Base-by-base conservation (phyloP, 345 rosid genomes). In the Erodium maritimum region DNA sequence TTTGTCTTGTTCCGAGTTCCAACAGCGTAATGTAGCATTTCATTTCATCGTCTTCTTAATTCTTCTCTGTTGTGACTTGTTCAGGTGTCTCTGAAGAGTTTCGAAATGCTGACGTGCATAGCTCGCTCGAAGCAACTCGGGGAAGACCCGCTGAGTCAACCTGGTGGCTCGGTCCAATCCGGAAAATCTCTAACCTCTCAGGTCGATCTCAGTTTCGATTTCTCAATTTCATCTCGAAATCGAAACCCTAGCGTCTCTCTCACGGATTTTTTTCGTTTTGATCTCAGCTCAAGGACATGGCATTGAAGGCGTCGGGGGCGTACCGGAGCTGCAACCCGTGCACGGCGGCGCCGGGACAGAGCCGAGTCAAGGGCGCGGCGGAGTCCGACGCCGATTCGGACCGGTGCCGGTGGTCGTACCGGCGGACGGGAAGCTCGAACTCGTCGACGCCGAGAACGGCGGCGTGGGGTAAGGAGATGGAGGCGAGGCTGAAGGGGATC, bases 31-130 rank as follows among this genome's bases (percentile, higher is more conserved):
- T n/a, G n/a, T n/a, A n/a, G n/a, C n/a, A n/a, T n/a, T n/a, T n/a
- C n/a, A n/a, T n/a, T n/a, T n/a, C n/a, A n/a, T n/a, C n/a, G n/a
- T n/a, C n/a, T n/a, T n/a, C n/a, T n/a, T n/a, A n/a, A n/a, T n/a
- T n/a, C n/a, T n/a, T n/a, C n/a, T n/a, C n/a, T n/a, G n/a, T n/a
- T n/a, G n/a, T n/a, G n/a, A n/a, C n/a, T n/a, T n/a, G n/a, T n/a
- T n/a, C n/a, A n/a, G n/a, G n/a, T n/a, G n/a, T n/a, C n/a, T n/a
- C n/a, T n/a, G n/a, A n/a, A n/a, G n/a, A n/a, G n/a, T n/a, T n/a
- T n/a, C n/a, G n/a, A n/a, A 29, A 90, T 88, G 99, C 78, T 93
- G 73, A 93, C 99, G 68, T 88, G 99, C 79, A 84, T 93, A 71
- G n/a, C n/a, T n/a, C n/a, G n/a, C n/a, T n/a, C n/a, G n/a, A 83